Percentiles rank a stretch among this genome's conserved stretches.
phyloP scores from a whole-genome alignment of 305 asterid genomes.

The Fraxinus sp. region DNA sequence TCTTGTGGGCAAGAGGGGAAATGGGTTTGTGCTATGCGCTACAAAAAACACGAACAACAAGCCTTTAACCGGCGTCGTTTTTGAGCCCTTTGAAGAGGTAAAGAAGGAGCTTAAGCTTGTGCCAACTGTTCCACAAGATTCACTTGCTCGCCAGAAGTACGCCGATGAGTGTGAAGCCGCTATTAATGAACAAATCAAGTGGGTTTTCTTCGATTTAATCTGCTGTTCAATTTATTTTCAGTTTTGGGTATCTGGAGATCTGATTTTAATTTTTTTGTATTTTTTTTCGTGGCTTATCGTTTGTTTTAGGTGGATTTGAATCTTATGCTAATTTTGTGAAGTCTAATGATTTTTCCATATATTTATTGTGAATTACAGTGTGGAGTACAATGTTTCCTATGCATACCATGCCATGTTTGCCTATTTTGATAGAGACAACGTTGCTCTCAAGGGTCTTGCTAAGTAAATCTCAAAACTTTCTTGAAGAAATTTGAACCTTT shows the following conservation, averaged over 20 bases:
- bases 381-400: constrained; percentile 90
- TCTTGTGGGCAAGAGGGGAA: constrained; percentile 23
- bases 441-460: constrained; percentile 86
- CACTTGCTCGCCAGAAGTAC: constrained; percentile 39
- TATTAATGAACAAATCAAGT: constrained; percentile 62
- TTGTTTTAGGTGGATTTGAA: not conserved
- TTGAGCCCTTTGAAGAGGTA: constrained; percentile 69
- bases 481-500: not conserved
- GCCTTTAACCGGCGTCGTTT: constrained; percentile 53
- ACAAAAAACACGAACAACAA: constrained; percentile 34
- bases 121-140: constrained; percentile 54
- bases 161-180: constrained; percentile 35
- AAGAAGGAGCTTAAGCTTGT: constrained; percentile 74
- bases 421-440: constrained; percentile 85
- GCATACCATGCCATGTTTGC: constrained; percentile 90
- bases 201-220: constrained; percentile 2
- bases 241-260: not conserved
- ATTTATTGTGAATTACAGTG: constrained; percentile 45
- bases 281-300: not conserved
- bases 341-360: not conserved
- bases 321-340: not conserved
- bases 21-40: constrained; percentile 31
- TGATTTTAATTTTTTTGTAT: not conserved
- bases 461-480: constrained; percentile 38
- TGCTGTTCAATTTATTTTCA: not conserved